Conservation (phyloP, 2,329 filamentous ascomycete species). For the Colletotrichum sp. region DNA sequence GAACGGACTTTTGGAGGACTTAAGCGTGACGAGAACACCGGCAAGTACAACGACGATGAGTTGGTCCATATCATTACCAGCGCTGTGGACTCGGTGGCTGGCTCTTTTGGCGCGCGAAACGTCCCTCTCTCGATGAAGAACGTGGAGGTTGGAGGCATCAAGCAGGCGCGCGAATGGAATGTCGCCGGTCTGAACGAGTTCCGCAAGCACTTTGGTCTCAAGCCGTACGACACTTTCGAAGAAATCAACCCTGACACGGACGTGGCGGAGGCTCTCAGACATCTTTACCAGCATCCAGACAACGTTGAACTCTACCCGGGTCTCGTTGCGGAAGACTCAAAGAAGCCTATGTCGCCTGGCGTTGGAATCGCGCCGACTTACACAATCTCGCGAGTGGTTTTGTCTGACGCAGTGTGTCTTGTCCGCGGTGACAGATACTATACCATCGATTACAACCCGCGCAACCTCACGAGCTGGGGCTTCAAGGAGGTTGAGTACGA, state of each 20-base stretch:
- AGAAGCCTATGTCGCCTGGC: conserved; percentile 74
- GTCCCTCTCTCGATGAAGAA: conserved; percentile 76
- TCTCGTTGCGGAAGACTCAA: conserved; percentile 76
- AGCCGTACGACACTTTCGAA: conserved; percentile 78
- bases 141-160: conserved; percentile 81
- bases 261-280: conserved; percentile 67
- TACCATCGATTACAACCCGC: conserved; percentile 77
- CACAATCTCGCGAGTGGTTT: conserved; percentile 76
- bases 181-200: conserved; percentile 84
- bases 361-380: conserved; percentile 78
- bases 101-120: conserved; percentile 75
- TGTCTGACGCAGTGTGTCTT: conserved; percentile 80
- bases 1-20: conserved; percentile 73
- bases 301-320: conserved; percentile 83
- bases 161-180: conserved; percentile 79
- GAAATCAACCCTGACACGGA: conserved; percentile 82
- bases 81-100: conserved; percentile 78
- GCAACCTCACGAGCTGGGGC: conserved; percentile 83
- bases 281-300: conserved; percentile 79
- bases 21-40: conserved; percentile 67
- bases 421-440: conserved; percentile 82
- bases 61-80: conserved; percentile 72
- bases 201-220: conserved; percentile 79
- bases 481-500: conserved; percentile 78
- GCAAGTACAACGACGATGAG: conserved; percentile 76